Evolutionary conservation across 2,329 filamentous ascomycete species (phyloP).

Genomic region (Apiospora arundinis): DNA sequence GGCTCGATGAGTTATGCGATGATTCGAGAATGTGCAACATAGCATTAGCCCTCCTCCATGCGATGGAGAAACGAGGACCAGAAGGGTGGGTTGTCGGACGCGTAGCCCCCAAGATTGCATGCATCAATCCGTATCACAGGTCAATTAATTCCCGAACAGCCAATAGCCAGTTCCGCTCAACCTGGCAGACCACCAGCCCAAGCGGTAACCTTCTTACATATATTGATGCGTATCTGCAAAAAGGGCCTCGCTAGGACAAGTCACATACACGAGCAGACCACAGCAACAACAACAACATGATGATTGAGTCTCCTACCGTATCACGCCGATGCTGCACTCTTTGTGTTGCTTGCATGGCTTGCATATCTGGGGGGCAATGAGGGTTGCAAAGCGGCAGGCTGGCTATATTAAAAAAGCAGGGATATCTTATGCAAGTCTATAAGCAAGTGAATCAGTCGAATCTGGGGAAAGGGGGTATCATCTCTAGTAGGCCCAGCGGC

Average conservation of each 20-base stretch:
- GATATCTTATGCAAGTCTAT: slow-evolving; percentile 16
- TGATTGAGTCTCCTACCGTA: background rate
- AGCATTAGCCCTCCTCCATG: background rate
- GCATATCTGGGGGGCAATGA: background rate
- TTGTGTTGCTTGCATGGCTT: background rate
- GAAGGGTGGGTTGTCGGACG: background rate
- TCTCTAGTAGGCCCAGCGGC: slow-evolving; percentile 5
- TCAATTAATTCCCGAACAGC: slow-evolving; percentile 14
- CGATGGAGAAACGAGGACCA: background rate
- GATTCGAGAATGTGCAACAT: background rate
- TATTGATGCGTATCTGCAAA: slow-evolving; percentile 12
- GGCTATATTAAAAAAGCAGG: slow-evolving; percentile 14
- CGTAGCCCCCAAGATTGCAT: slow-evolving; percentile 3
- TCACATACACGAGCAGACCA: background rate
- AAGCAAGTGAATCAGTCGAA: background rate
- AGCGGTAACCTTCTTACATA: background rate
- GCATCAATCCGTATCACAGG: slow-evolving; percentile 2
- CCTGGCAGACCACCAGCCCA: background rate
- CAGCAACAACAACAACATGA: background rate
- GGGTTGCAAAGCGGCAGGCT: background rate
- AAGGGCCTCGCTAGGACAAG: background rate
- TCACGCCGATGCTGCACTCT: background rate
- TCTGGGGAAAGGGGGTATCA: slow-evolving; percentile 17
- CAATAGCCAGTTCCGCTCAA: background rate
- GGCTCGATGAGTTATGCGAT: background rate